phyloP scores from a whole-genome alignment of 345 rosid species.

The Cochlearia excelsa region DNA sequence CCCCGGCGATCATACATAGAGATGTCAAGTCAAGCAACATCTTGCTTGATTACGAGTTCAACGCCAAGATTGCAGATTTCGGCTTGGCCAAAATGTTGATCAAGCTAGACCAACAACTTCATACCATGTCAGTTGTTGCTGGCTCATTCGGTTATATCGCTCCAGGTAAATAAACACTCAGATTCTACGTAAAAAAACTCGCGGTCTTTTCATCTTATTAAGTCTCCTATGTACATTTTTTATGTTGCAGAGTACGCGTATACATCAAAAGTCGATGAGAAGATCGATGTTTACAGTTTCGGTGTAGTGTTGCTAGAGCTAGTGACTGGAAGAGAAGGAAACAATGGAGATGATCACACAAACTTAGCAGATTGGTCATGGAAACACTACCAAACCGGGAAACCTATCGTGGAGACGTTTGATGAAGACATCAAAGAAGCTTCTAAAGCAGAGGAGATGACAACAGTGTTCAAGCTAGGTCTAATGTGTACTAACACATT shows the following conservation, averaged over 20 bases:
- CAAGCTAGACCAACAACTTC: slow-evolving; percentile 53
- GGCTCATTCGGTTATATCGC: slow-evolving; percentile 91
- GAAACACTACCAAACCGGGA: slow-evolving; percentile 53
- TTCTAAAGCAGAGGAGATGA: slow-evolving; percentile 50
- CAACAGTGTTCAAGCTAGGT: slow-evolving; percentile 61
- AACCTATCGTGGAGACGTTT: slow-evolving; percentile 43
- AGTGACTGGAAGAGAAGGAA: slow-evolving; percentile 74
- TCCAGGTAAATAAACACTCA: slow-evolving; percentile 52
- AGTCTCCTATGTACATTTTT: background rate
- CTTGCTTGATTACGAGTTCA: slow-evolving; percentile 67
- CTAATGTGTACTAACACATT: slow-evolving; percentile 56
- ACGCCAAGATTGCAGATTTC: slow-evolving; percentile 82
- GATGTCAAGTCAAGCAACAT: slow-evolving; percentile 92
- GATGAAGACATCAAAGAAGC: slow-evolving; percentile 57
- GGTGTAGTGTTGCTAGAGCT: slow-evolving; percentile 88
- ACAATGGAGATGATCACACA: slow-evolving; percentile 54
- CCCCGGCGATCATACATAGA: slow-evolving; percentile 73
- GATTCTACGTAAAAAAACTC: background rate
- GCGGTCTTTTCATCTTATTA: background rate
- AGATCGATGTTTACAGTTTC: slow-evolving; percentile 83
- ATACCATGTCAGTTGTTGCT: slow-evolving; percentile 80
- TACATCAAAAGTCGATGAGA: slow-evolving; percentile 71
- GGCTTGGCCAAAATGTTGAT: slow-evolving; percentile 78
- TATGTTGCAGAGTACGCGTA: slow-evolving; percentile 63
- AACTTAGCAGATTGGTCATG: slow-evolving; percentile 94